Percentiles rank a stretch among this genome's conserved stretches.
Conservation (phyloP, 805 yeast genomes). For the Candida quercuum region DNA sequence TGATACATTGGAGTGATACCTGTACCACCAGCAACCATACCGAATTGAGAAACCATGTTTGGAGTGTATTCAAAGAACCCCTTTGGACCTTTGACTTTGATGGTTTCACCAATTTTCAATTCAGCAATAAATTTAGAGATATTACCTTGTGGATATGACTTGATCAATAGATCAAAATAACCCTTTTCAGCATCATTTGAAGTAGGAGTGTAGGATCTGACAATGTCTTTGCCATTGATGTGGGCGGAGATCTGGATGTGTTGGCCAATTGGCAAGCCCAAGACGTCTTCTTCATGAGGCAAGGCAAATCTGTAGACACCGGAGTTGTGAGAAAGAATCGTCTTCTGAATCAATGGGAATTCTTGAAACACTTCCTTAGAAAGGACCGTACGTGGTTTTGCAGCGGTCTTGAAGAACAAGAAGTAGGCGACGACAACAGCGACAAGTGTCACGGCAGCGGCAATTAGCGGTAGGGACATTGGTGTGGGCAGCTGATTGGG, state of each 20-base stretch:
- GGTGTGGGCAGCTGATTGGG: background rate
- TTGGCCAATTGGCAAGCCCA: conserved; percentile 93
- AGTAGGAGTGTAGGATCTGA: conserved; percentile 88
- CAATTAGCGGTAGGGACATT: conserved; percentile 1
- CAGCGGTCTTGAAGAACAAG: conserved; percentile 1
- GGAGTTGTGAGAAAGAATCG: conserved; percentile 72
- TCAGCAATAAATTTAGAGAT: conserved; percentile 70
- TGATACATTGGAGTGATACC: conserved; percentile 97
- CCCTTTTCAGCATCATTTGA: conserved; percentile 78
- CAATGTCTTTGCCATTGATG: conserved; percentile 73
- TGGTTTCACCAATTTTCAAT: conserved; percentile 71
- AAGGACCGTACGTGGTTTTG: conserved; percentile 36
- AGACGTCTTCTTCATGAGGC: conserved; percentile 64
- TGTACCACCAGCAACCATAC: conserved; percentile 96
- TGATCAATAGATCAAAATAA: conserved; percentile 77
- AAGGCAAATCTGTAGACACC: conserved; percentile 80
- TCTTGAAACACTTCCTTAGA: conserved; percentile 63
- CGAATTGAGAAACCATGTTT: conserved; percentile 66
- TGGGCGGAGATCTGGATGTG: conserved; percentile 77
- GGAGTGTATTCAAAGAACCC: conserved; percentile 82
- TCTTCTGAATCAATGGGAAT: conserved; percentile 77
- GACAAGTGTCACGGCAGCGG: conserved; percentile 9
- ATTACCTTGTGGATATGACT: conserved; percentile 81
- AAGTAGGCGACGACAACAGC: conserved; percentile 10
- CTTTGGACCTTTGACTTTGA: conserved; percentile 84